Conservation (phyloP, 352 stramenopile species). For the Phytophthora fragariaefolia region DNA sequence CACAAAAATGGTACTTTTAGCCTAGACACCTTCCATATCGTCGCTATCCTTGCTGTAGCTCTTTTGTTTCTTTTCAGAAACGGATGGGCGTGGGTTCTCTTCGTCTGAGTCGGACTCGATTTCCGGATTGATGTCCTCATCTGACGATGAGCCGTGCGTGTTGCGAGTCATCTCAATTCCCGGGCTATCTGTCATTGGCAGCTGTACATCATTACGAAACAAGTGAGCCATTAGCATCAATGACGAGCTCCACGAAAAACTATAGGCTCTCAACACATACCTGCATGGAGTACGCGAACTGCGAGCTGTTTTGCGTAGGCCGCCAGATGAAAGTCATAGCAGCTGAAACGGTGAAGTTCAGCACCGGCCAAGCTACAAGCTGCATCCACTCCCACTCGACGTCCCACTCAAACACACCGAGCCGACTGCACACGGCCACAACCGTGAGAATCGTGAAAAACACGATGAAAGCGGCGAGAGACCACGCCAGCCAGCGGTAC, state of each 20-base stretch:
- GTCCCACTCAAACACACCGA: conserved; percentile 90
- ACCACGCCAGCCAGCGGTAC: conserved; percentile 87
- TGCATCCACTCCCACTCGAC: conserved; percentile 93
- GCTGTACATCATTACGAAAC: conserved; percentile 36
- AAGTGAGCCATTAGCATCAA: conserved; percentile 14
- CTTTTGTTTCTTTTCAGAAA: conserved; percentile 50
- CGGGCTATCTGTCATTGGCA: conserved; percentile 74
- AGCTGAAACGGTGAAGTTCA: conserved; percentile 91
- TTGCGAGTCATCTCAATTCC: conserved; percentile 70
- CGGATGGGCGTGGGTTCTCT: conserved; percentile 52
- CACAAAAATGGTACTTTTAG: conserved; percentile 8
- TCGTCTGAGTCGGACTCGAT: conserved; percentile 71
- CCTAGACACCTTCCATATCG: conserved; percentile 58
- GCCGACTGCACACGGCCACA: conserved; percentile 77
- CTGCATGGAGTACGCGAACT: conserved; percentile 89
- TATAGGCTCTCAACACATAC: conserved; percentile 32
- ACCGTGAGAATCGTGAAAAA: conserved; percentile 91
- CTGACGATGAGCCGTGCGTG: conserved; percentile 55
- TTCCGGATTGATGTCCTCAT: conserved; percentile 63
- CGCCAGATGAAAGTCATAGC: conserved; percentile 93
- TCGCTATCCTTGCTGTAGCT: conserved; percentile 50
- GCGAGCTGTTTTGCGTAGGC: conserved; percentile 84
- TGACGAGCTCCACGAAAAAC: conserved; percentile 18
- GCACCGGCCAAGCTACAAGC: conserved; percentile 90
- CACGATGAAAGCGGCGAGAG: conserved; percentile 83